Conservation (phyloP, 208 protist species). For the Leishmania turanica region DNA sequence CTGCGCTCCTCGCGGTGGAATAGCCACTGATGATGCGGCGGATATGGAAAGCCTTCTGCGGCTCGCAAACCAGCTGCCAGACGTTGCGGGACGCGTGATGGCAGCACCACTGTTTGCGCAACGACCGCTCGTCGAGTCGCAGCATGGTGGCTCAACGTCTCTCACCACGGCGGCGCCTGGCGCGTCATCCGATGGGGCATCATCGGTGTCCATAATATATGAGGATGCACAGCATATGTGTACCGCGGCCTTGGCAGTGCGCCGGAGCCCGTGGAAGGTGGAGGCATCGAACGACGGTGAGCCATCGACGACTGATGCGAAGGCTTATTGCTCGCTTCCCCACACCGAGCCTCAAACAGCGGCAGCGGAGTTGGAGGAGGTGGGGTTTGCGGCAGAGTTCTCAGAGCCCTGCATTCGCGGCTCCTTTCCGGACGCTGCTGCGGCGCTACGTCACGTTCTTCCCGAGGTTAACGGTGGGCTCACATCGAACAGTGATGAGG, state of each 20-base stretch:
- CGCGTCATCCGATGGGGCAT: not conserved
- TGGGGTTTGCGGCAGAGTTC: slow-evolving; percentile 54
- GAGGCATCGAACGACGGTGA: not conserved
- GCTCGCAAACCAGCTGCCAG: slow-evolving; percentile 47
- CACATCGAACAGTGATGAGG: not conserved
- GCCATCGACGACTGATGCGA: not conserved
- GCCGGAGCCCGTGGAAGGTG: slow-evolving; percentile 5
- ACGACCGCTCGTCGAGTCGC: slow-evolving; percentile 30
- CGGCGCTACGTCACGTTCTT: slow-evolving; percentile 6
- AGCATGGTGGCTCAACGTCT: not conserved
- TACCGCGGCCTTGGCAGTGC: slow-evolving; percentile 35
- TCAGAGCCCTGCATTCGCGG: slow-evolving; percentile 40
- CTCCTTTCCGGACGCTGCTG: slow-evolving; percentile 35
- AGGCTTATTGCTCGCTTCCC: not conserved
- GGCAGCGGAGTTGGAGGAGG: slow-evolving; percentile 38
- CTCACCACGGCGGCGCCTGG: not conserved
- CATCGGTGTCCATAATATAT: slow-evolving; percentile 9
- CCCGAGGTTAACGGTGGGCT: not conserved
- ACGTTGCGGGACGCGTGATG: slow-evolving; percentile 69
- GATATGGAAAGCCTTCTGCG: slow-evolving; percentile 40
- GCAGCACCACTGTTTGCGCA: slow-evolving; percentile 65
- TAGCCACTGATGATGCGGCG: slow-evolving; percentile 16
- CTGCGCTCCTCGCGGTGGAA: not conserved
- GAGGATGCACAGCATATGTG: slow-evolving; percentile 48
- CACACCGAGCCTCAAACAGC: slow-evolving; percentile 1